These are phyloP conservation scores for Amanita jacksonii DNA, from an alignment of 768 basidiomycete genomes.

Conservation along the genomic window DNA sequence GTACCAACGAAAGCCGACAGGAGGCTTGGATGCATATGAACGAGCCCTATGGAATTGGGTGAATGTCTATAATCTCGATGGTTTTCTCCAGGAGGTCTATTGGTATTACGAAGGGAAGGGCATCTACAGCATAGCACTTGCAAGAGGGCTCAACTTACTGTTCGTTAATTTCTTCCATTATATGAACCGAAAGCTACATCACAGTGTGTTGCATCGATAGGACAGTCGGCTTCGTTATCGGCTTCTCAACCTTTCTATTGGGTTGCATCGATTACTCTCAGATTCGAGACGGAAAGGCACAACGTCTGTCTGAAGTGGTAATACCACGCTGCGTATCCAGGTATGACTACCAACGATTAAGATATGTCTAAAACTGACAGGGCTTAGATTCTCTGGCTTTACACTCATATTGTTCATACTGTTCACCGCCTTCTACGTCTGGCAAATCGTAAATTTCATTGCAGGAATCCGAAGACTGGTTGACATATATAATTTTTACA, in stretches of 20 bases:
- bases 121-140: slow-evolving; percentile 88
- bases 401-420: slow-evolving; percentile 77
- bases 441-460: slow-evolving; percentile 78
- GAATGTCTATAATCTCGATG: slow-evolving; percentile 95
- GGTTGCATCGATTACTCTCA: slow-evolving; percentile 91
- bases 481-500: slow-evolving; percentile 96
- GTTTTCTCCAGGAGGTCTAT: slow-evolving; percentile 92
- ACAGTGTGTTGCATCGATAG: slow-evolving; percentile 34
- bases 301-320: slow-evolving; percentile 70
- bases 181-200: slow-evolving; percentile 5
- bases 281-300: slow-evolving; percentile 57
- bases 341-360: slow-evolving; percentile 32
- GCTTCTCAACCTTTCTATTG: slow-evolving; percentile 93
- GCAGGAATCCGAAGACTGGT: slow-evolving; percentile 69
- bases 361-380: not conserved
- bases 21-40: slow-evolving; percentile 77
- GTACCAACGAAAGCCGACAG: slow-evolving; percentile 39
- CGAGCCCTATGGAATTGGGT: slow-evolving; percentile 98
- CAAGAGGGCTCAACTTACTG: slow-evolving; percentile 90
- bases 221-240: slow-evolving; percentile 95
- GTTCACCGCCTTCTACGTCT: slow-evolving; percentile 81
- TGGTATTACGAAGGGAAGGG: slow-evolving; percentile 96
- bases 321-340: slow-evolving; percentile 77
- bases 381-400: slow-evolving; percentile 68
- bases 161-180: slow-evolving; percentile 34